Percentiles rank a stretch among this genome's conserved stretches.
phyloP scores from a whole-genome alignment of 257 asterid genomes.

The Jaltomata sinuosa region DNA sequence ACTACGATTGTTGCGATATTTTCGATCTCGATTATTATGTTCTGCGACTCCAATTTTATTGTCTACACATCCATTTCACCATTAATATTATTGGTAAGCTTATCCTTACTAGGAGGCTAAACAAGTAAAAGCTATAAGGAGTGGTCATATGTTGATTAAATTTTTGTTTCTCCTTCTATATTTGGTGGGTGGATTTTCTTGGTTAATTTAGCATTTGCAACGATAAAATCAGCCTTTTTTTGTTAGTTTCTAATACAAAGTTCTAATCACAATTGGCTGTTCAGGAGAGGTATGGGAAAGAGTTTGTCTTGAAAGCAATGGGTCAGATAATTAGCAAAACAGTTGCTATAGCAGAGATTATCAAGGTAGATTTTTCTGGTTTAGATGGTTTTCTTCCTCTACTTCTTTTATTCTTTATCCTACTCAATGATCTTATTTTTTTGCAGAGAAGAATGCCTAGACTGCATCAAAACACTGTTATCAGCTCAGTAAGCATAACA shows the following conservation, averaged over 20 bases:
- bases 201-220: background rate
- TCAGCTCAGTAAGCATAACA: slow-evolving; percentile 82
- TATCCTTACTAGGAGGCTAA: background rate
- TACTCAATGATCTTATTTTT: background rate
- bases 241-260: background rate
- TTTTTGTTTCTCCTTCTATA: background rate
- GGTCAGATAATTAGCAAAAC: slow-evolving; percentile 89
- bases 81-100: background rate
- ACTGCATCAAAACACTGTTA: slow-evolving; percentile 76
- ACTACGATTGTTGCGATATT: too few relatives aligned
- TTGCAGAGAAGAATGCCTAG: slow-evolving; percentile 70
- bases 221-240: background rate
- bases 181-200: background rate
- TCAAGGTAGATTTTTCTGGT: slow-evolving; percentile 42
- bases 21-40: too few relatives aligned
- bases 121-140: background rate
- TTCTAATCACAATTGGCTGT: background rate
- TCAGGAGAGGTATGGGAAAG: slow-evolving; percentile 65
- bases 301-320: slow-evolving; percentile 92
- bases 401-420: background rate
- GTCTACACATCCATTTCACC: background rate
- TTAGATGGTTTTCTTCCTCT: background rate
- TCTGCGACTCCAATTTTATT: too few relatives aligned
- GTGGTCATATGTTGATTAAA: background rate
- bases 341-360: slow-evolving; percentile 70